Percentiles rank a stretch among this genome's conserved stretches.
Evolutionary conservation across 176 grass and related monocot species (phyloP).

Genomic region (Chrysopogon serrulatus): DNA sequence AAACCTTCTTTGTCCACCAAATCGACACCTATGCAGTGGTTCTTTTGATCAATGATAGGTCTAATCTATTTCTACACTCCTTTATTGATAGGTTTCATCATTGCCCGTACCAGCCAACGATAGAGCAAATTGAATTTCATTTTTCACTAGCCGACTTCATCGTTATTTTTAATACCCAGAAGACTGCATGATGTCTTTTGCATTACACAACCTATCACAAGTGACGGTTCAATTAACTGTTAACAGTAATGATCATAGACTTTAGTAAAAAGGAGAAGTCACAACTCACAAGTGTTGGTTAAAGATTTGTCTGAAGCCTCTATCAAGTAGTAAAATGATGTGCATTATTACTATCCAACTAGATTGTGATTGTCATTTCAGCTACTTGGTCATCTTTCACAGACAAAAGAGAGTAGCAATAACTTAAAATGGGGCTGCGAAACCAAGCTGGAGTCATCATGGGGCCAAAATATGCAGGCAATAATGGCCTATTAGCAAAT

Average conservation of each 20-base stretch:
- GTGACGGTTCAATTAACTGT: neutral
- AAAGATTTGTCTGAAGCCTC: neutral
- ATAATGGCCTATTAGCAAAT: constrained; percentile 23
- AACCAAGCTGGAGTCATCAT: constrained; percentile 27
- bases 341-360: neutral
- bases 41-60: neutral
- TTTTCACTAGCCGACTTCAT: neutral
- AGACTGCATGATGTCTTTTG: neutral
- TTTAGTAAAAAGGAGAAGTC: neutral
- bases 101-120: constrained; percentile 13
- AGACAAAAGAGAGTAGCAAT: neutral
- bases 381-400: neutral
- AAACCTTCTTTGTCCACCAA: neutral
- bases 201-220: neutral
- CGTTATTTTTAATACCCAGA: neutral
- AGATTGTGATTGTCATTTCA: neutral
- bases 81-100: constrained; percentile 25
- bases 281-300: neutral
- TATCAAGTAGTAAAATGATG: neutral
- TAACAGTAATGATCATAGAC: neutral
- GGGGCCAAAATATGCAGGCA: constrained; percentile 1
- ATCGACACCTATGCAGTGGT: neutral
- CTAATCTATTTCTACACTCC: neutral
- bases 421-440: neutral
- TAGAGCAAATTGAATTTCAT: neutral